phyloP scores from a whole-genome alignment of 2,329 filamentous ascomycete species.

The Penicillium nordicum region DNA sequence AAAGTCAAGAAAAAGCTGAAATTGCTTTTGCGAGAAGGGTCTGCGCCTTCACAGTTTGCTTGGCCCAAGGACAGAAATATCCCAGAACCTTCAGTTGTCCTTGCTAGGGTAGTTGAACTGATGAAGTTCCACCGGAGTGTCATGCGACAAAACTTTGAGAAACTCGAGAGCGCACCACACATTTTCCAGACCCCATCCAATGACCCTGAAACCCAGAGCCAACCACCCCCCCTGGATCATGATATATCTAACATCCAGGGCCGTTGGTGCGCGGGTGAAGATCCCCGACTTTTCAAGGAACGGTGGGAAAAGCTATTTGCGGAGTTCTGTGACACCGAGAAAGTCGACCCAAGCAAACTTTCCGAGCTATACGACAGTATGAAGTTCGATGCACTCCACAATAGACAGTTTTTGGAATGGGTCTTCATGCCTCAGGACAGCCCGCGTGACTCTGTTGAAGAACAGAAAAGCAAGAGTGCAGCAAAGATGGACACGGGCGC shows the following conservation, averaged over 20 bases:
- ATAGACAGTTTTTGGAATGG: constrained; percentile 94
- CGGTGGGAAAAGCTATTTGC: constrained; percentile 97
- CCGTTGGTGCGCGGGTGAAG: constrained; percentile 94
- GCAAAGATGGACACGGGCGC: constrained; percentile 17
- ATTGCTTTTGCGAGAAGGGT: constrained; percentile 83
- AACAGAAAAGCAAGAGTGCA: constrained; percentile 26
- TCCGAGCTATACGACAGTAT: constrained; percentile 98
- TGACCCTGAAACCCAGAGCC: constrained; percentile 13
- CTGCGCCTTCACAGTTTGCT: constrained; percentile 92
- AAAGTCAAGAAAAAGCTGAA: constrained; percentile 99
- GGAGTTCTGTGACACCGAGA: constrained; percentile 94
- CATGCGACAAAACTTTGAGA: constrained; percentile 90
- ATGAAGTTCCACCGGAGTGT: constrained; percentile 97
- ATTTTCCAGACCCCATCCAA: constrained; percentile 51
- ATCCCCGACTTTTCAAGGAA: constrained; percentile 89
- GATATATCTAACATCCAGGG: constrained; percentile 71
- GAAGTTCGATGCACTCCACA: constrained; percentile 98
- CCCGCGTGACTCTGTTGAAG: constrained; percentile 68
- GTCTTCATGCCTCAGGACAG: constrained; percentile 83
- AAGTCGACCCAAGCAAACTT: constrained; percentile 97
- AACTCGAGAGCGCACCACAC: constrained; percentile 63
- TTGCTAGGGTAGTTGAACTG: constrained; percentile 84
- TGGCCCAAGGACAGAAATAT: constrained; percentile 83
- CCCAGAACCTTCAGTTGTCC: constrained; percentile 89
- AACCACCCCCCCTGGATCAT: constrained; percentile 38